Conservation (phyloP, 1,284 basidiomycete species). For the Testicularia cyperi region DNA sequence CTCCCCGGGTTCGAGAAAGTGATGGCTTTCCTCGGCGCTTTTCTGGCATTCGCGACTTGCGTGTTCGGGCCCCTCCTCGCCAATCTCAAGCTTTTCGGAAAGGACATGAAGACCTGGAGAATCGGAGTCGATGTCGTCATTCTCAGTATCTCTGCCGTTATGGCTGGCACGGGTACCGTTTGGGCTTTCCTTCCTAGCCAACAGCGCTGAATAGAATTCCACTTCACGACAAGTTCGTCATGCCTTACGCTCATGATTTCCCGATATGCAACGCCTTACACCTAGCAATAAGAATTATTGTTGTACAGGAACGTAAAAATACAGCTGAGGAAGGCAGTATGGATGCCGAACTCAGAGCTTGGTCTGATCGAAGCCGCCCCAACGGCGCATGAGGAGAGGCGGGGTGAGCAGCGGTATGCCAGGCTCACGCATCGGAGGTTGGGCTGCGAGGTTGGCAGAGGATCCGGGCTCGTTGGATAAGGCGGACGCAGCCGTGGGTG, state of each 20-base stretch:
- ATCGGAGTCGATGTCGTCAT: conserved; percentile 37
- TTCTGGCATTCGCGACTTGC: conserved; percentile 73
- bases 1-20: conserved; percentile 83
- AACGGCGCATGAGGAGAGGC: conserved; percentile 19
- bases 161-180: conserved; percentile 46
- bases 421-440: not conserved
- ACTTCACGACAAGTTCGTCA: too few species aligned
- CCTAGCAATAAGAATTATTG: too few species aligned
- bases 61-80: conserved; percentile 55
- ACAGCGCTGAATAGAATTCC: too few species aligned
- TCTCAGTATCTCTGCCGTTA: conserved; percentile 35
- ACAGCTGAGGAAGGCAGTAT: too few species aligned
- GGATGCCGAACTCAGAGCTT: conserved; percentile 30
- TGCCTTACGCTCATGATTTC: too few species aligned
- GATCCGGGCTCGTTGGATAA: not conserved
- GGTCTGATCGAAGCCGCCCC: conserved; percentile 33
- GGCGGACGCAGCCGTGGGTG: not conserved
- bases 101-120: conserved; percentile 23
- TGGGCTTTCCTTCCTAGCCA: conserved; percentile 41
- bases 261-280: too few species aligned
- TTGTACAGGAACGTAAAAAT: too few species aligned
- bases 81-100: conserved; percentile 38
- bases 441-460: not conserved
- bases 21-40: conserved; percentile 85
- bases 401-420: conserved; percentile 18